phyloP scores from a whole-genome alignment of 2,329 filamentous ascomycete genomes.

The Apiospora pterosperma region DNA sequence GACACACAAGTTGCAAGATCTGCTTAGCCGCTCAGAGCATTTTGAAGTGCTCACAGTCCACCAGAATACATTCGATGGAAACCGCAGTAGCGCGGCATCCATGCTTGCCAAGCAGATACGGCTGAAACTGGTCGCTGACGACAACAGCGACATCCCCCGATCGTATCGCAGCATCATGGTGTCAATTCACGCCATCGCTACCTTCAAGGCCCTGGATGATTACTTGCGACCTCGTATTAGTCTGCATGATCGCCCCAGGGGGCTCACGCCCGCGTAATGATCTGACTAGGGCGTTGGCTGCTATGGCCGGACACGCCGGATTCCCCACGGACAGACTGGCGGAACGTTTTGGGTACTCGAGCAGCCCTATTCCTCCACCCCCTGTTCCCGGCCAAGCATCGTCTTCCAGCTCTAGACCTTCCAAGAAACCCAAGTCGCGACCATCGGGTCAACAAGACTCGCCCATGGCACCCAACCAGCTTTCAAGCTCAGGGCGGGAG shows the following conservation, averaged over 20 bases:
- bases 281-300: constrained; percentile 66
- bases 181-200: constrained; percentile 96
- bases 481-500: constrained; percentile 50
- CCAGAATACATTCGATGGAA: constrained; percentile 86
- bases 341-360: constrained; percentile 37
- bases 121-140: constrained; percentile 83
- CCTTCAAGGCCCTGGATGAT: constrained; percentile 94
- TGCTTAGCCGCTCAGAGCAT: constrained; percentile 94
- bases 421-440: constrained; percentile 41
- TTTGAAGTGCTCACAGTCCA: constrained; percentile 97
- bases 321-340: constrained; percentile 51
- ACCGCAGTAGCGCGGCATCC: constrained; percentile 84
- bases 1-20: constrained; percentile 90
- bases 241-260: constrained; percentile 70
- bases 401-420: constrained; percentile 40
- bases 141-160: constrained; percentile 83
- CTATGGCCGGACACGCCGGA: constrained; percentile 71
- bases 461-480: constrained; percentile 40
- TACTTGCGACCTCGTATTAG: constrained; percentile 89
- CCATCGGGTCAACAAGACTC: constrained; percentile 41
- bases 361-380: constrained; percentile 34
- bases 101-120: constrained; percentile 97
- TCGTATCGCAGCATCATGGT: constrained; percentile 95
- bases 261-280: constrained; percentile 58
- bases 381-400: constrained; percentile 37